These are phyloP conservation scores for Boletellus sp. DNA, from an alignment of 768 basidiomycete genomes.

Conservation along the genomic window DNA sequence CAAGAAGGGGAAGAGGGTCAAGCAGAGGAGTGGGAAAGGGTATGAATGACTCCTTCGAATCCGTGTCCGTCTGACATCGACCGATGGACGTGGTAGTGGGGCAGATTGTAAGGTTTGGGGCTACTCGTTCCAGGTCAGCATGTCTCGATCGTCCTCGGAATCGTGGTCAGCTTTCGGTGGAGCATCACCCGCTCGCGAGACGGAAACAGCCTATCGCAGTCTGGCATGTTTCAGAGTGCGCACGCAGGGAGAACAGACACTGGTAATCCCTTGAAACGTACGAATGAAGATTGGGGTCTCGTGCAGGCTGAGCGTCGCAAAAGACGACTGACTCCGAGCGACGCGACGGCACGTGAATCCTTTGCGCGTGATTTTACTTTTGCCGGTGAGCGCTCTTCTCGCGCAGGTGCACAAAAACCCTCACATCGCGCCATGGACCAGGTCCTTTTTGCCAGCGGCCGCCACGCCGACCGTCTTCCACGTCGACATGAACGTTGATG, in stretches of 20 bases:
- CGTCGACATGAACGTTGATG: slow-evolving; percentile 11
- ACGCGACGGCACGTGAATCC: no score
- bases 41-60: slow-evolving; percentile 62
- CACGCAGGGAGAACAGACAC: neutral
- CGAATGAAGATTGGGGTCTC: slow-evolving; percentile 86
- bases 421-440: no score
- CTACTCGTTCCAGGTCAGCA: slow-evolving; percentile 74
- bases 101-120: neutral
- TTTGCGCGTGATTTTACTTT: no score
- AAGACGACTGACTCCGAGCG: no score
- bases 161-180: slow-evolving; percentile 72
- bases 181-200: slow-evolving; percentile 62
- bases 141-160: slow-evolving; percentile 47
- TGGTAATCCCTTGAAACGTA: slow-evolving; percentile 47
- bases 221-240: slow-evolving; percentile 29
- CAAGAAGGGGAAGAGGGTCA: slow-evolving; percentile 75
- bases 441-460: no score
- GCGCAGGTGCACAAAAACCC: no score
- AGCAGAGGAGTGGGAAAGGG: slow-evolving; percentile 89
- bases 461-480: no score
- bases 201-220: slow-evolving; percentile 71
- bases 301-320: slow-evolving; percentile 4
- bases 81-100: no score
- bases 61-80: neutral
- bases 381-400: no score